phyloP scores from a whole-genome alignment of 176 grass and related monocot species.

The Ensete ventricosum region DNA sequence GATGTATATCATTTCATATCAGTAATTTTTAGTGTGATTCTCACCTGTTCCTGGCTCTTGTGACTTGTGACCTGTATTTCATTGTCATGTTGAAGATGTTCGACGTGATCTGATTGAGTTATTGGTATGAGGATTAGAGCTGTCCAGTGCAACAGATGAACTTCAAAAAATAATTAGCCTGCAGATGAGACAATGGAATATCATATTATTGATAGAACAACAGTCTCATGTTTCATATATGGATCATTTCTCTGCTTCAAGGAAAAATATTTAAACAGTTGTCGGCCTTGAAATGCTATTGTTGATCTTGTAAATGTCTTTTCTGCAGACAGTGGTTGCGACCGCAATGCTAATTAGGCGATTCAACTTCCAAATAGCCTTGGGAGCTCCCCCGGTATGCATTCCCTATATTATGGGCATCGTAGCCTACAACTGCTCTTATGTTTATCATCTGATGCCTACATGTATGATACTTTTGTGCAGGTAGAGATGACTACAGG shows the following conservation, averaged over 20 bases:
- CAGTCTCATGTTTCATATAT: background rate
- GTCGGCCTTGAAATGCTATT: background rate
- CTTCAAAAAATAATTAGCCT: too few species aligned
- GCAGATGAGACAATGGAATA: too few species aligned
- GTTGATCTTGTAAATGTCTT: constrained; percentile 5
- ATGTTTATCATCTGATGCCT: background rate
- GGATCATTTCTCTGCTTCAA: background rate
- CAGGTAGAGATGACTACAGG: constrained; percentile 98
- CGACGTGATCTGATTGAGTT: background rate
- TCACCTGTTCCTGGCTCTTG: background rate
- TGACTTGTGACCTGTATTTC: background rate
- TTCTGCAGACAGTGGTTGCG: constrained; percentile 69
- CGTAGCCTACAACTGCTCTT: background rate
- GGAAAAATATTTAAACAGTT: constrained; percentile 7
- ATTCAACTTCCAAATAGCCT: constrained; percentile 91
- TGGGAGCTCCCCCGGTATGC: constrained; percentile 68
- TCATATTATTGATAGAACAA: background rate
- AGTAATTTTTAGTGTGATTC: too few species aligned
- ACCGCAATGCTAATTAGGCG: constrained; percentile 88
- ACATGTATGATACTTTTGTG: background rate
- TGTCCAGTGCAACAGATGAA: background rate
- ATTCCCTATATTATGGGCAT: constrained; percentile 7
- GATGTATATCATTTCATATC: too few species aligned
- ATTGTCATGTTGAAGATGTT: background rate
- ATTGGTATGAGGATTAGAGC: background rate